Conservation (phyloP, 2,329 filamentous ascomycete genomes). For the Aspergillus candidus region DNA sequence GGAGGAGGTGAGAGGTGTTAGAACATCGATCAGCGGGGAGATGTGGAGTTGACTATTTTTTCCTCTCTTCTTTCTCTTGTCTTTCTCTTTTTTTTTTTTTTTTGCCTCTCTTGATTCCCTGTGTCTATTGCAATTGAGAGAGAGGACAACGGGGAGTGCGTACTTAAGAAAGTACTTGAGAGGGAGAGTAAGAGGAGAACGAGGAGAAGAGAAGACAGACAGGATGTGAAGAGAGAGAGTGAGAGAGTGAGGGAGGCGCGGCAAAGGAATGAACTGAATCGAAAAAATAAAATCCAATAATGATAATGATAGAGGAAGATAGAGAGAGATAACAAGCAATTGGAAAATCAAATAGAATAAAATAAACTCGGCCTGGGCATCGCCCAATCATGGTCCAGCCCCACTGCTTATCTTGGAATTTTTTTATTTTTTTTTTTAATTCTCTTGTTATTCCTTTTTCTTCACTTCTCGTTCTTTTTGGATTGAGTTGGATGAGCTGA, state of each 20-base stretch:
- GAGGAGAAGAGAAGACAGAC: background rate
- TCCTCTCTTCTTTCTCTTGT: background rate
- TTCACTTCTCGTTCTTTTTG: no score
- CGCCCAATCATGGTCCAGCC: slow-evolving; percentile 2
- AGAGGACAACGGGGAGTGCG: no score
- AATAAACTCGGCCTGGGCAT: slow-evolving; percentile 7
- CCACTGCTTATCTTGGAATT: background rate
- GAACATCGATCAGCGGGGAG: background rate
- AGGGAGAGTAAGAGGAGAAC: background rate
- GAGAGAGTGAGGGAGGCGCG: slow-evolving; percentile 4
- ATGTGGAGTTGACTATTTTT: background rate
- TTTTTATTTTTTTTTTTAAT: no score
- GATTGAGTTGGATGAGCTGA: no score
- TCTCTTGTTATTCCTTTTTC: no score
- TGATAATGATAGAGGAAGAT: slow-evolving; percentile 8
- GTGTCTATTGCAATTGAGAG: background rate
- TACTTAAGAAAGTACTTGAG: background rate
- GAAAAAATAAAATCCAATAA: slow-evolving; percentile 3
- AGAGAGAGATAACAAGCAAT: slow-evolving; percentile 2
- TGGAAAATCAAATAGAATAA: slow-evolving; percentile 14
- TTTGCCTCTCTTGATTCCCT: background rate
- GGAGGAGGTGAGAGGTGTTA: no score
- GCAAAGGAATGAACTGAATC: slow-evolving; percentile 7
- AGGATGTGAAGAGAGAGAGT: background rate
- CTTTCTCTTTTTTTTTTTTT: background rate